Evolutionary conservation across 1,139 yeast genomes (phyloP), one percentile per base, ranked within the genome.

Genomic region (Debaryomycetaceae sp.): DNA sequence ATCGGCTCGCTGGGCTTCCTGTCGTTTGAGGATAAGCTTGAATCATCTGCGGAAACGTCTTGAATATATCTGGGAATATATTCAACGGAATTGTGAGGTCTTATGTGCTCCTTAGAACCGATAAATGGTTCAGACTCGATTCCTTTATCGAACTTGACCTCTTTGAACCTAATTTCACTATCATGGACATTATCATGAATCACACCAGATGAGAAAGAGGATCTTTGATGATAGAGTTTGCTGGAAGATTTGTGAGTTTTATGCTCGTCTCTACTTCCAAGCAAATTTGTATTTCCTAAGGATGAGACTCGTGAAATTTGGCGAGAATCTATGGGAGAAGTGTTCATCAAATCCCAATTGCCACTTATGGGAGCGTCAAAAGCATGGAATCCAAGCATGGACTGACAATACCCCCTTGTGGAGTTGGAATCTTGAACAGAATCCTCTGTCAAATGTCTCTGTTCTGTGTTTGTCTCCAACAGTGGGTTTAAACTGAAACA

Each of bases 401-500:
- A 7, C 8, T 27, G 31, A 8, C 4, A 27, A 4, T 27, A 8
- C 31, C 8, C 31, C 11, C 31, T 27, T 8, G 11, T 11, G 11
- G 31, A 27, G 31, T 27, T 3, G 8, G 31, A 8, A 11, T 27
- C 31, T 27, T 27, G 31, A 27, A 11, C 11, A 8, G 31, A 27
- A 8, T 27, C 31, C 3, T 27, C 31, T 11, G 31, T 27, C 11
- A 27, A 27, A 7, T 7, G 11, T 11, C 11, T 27, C 11, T 27
- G 31, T 27, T 27, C 29, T 27, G 31, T 8, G 11, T 27, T 27
- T 11, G 11, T 27, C 11, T 58, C 58, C 0, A 27, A 27, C 11
- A 27, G 11, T 11, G 68, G 67, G 42, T 66, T 66, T 34, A 72
- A 56, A 11, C 61, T 51, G 17, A 67, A 56, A 44, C 76, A 72